A percentile compares a stretch with the other conserved stretches of the same genome.
Conservation (phyloP, 306 rosid species). For the Inga leiocalycina region DNA sequence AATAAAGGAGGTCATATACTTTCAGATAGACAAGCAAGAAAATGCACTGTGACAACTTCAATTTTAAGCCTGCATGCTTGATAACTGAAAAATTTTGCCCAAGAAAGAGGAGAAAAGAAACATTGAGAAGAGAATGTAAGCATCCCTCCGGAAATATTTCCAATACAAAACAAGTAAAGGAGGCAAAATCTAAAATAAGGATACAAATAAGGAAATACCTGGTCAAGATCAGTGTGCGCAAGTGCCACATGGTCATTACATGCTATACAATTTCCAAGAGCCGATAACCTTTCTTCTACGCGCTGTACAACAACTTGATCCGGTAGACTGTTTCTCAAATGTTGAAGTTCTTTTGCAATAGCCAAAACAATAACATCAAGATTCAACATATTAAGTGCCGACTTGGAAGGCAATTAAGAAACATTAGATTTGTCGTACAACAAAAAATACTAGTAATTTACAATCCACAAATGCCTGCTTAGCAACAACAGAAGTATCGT, state of each 20-base stretch:
- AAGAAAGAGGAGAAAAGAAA: background rate
- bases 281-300: conserved; percentile 84
- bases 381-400: conserved; percentile 1
- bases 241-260: conserved; percentile 98
- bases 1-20: conserved; percentile 1
- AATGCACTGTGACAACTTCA: background rate
- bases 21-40: conserved; percentile 1
- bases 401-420: background rate
- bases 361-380: conserved; percentile 17
- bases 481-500: background rate
- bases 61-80: background rate
- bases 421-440: background rate
- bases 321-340: conserved; percentile 91
- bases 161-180: background rate
- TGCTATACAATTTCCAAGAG: conserved; percentile 90
- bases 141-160: conserved; percentile 11
- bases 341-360: conserved; percentile 78
- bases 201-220: conserved; percentile 45
- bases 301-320: conserved; percentile 93
- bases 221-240: conserved; percentile 92
- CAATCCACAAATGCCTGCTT: background rate
- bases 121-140: background rate
- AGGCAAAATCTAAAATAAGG: background rate
- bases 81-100: background rate
- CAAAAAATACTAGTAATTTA: background rate